Evolutionary conservation across 139 green algal species (phyloP), one percentile per base, ranked within the genome.

Genomic region (Chlamydomonas eustigma): DNA sequence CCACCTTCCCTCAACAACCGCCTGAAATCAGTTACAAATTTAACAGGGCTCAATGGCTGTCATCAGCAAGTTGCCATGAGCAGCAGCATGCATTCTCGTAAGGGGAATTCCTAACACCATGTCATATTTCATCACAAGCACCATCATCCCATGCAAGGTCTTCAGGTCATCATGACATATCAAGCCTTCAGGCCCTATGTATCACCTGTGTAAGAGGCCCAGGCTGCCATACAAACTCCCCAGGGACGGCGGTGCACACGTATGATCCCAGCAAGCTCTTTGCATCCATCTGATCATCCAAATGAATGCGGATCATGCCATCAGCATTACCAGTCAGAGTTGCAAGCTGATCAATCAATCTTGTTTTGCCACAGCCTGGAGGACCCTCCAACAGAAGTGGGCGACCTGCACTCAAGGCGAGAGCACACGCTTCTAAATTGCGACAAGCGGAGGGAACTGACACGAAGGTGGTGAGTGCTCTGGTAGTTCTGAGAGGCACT

Each of bases 231-330:
- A 83, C 76, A 85, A 99, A 99, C 86, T 98, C 93, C 0, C 96
- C 95, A 12, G 96, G 94, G 5, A 89, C 85, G 0, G 91, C 78
- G 0, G 89, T 95, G 78, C 91, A 97, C 4, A 96, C 88, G 78
- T 99, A 99, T 0, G 89, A 88, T 0, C 96, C 96, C 66, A 99
- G 85, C 77, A 99, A 86, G 33, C 78, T 91, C 85, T 98, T 98
- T 76, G 87, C 86, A 77, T 99, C 96, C 85, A 95, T 97, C 79
- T 98, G 92, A 69, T 97, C 94, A 77, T 98, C 94, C 52, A 98
- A 73, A 82, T 99, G 93, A 31, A 97, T 83, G n/a, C 75, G 76
- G 3, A 98, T 78, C 33, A 78, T 66, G 71, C 35, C 65, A 24
- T 35, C 75, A 1, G 70, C 69, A 69, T 97, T 97, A 50, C 90